A percentile compares a stretch with the other conserved stretches of the same genome.
phyloP scores from a whole-genome alignment of 2,329 filamentous ascomycete genomes.

The Neonectria coccinea region DNA sequence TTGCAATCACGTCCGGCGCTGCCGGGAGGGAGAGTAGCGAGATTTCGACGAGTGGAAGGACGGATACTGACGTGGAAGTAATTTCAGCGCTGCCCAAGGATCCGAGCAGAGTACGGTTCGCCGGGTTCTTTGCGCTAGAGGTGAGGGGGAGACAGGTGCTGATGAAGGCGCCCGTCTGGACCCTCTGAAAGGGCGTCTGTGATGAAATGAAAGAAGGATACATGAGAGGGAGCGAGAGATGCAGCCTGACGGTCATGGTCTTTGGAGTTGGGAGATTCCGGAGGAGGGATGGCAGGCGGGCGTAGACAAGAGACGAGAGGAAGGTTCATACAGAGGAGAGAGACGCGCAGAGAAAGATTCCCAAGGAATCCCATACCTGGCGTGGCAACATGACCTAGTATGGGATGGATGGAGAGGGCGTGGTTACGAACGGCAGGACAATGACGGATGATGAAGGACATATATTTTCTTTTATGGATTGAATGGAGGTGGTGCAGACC shows the following conservation, averaged over 20 bases:
- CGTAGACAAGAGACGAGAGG: constrained; percentile 10
- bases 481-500: constrained; percentile 22
- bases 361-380: constrained; percentile 16
- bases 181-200: constrained; percentile 48
- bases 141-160: constrained; percentile 81
- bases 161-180: constrained; percentile 81
- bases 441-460: constrained; percentile 35
- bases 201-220: constrained; percentile 6
- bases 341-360: constrained; percentile 5
- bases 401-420: constrained; percentile 26
- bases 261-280: constrained; percentile 24
- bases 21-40: constrained; percentile 39
- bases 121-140: constrained; percentile 80
- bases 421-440: constrained; percentile 31
- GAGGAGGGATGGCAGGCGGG: constrained; percentile 9
- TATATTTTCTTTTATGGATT: constrained; percentile 36
- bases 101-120: constrained; percentile 73
- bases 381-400: constrained; percentile 29
- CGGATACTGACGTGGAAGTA: constrained; percentile 56
- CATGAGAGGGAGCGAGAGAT: constrained; percentile 11
- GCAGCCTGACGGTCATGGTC: constrained; percentile 12
- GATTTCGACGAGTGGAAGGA: constrained; percentile 45
- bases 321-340: background rate
- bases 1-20: constrained; percentile 31
- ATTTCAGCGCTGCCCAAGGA: constrained; percentile 59